Percentiles rank a stretch among this genome's conserved stretches.
These are phyloP conservation scores for Capsicum baccatum DNA, from an alignment of 257 asterid species.

Conservation along the genomic window DNA sequence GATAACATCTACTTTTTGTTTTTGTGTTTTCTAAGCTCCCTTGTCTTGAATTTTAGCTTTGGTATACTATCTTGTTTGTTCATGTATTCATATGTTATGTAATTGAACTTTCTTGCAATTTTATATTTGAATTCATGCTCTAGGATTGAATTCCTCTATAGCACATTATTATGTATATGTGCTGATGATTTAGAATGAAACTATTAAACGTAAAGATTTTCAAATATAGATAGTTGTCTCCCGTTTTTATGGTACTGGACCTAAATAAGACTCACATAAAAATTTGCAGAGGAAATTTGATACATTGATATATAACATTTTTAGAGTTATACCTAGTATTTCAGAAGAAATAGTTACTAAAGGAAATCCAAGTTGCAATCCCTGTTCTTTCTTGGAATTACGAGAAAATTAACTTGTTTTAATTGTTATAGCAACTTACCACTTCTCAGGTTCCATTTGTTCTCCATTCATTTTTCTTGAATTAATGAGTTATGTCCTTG, in stretches of 20 bases:
- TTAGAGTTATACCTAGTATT: background rate
- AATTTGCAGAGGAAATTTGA: background rate
- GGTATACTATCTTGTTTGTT: too few species aligned
- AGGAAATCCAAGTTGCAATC: background rate
- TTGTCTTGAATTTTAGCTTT: too few species aligned
- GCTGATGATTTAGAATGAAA: background rate
- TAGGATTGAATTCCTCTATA: background rate
- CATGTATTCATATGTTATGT: background rate
- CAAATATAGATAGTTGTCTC: background rate
- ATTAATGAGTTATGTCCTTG: background rate
- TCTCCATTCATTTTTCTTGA: too few species aligned
- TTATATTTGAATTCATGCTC: background rate
- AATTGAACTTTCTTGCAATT: background rate
- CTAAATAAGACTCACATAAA: background rate
- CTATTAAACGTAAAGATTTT: fast-evolving
- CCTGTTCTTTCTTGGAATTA: background rate
- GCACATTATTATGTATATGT: background rate
- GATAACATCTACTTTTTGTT: too few species aligned
- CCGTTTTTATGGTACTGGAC: background rate
- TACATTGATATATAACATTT: background rate
- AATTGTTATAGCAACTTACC: background rate
- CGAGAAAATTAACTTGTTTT: background rate
- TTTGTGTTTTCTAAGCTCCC: too few species aligned
- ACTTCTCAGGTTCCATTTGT: background rate
- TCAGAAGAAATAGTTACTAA: background rate